Percentiles rank a stretch among this genome's conserved stretches.
Evolutionary conservation across 306 rosid species (phyloP).

Genomic region (Prunus campanulata): DNA sequence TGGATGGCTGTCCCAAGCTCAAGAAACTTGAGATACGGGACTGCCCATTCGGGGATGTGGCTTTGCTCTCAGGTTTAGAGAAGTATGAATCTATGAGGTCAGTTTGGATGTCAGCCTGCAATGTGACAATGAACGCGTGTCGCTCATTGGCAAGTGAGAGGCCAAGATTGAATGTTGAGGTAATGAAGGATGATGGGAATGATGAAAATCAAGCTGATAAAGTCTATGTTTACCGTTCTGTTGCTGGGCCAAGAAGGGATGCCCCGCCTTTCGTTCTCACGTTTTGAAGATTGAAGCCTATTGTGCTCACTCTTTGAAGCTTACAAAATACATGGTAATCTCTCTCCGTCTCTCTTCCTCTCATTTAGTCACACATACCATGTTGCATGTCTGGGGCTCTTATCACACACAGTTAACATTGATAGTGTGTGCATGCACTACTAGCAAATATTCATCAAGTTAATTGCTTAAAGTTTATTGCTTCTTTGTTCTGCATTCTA

Average conservation of each 20-base stretch:
- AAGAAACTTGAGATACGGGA: slow-evolving; percentile 83
- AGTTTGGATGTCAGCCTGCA: slow-evolving; percentile 86
- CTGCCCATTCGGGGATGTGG: slow-evolving; percentile 78
- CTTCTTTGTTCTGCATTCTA: no score
- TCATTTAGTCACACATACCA: neutral
- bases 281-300: slow-evolving; percentile 31
- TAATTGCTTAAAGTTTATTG: slow-evolving; percentile 6
- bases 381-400: no score
- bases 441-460: no score
- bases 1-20: slow-evolving; percentile 76
- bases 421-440: no score
- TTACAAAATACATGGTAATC: slow-evolving; percentile 27
- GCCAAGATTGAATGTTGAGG: slow-evolving; percentile 88
- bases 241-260: slow-evolving; percentile 80
- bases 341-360: slow-evolving; percentile 15
- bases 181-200: slow-evolving; percentile 55
- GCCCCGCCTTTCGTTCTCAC: slow-evolving; percentile 82
- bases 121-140: slow-evolving; percentile 58
- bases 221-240: slow-evolving; percentile 77
- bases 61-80: slow-evolving; percentile 56
- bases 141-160: slow-evolving; percentile 51
- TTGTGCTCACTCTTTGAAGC: slow-evolving; percentile 5
- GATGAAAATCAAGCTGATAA: slow-evolving; percentile 45
- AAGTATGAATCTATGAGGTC: slow-evolving; percentile 82
- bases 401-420: no score